Base-by-base conservation (phyloP, 2,329 filamentous ascomycete genomes). In the Xylariaceae sp. region DNA sequence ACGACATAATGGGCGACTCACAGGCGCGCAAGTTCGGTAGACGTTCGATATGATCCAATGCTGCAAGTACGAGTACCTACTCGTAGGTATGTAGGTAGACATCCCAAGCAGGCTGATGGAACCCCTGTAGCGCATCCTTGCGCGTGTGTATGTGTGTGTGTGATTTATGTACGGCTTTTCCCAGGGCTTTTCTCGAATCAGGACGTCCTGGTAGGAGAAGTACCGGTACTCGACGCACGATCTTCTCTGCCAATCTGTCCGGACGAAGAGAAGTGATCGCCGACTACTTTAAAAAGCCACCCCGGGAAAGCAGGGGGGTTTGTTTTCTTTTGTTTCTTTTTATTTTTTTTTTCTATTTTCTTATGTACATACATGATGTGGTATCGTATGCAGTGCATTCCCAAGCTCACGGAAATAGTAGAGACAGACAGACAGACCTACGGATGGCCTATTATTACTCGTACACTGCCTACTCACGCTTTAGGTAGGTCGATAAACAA, bases 71-170 rank as follows among this genome's bases (percentile, higher is more conserved):
- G 18, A 4, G 23, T n/a, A n/a, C n/a, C n/a, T n/a, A n/a, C n/a
- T n/a, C n/a, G n/a, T n/a, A n/a, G n/a, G n/a, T n/a, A n/a, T n/a
- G n/a, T 2, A n/a, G 23, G 54, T 47, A 13, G 23, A 30, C 23
- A 49, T 55, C 48, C 56, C 55, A 52, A 57, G 60, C 49, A 64
- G 62, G 61, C 61, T 64, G 59, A 30, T 30, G 23, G 23, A 64
- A 64, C 63, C 57, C 56, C 23, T 65, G 63, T 61, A 65, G 59
- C 52, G 45, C 48, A 63, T 63, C 63, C 61, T 60, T 63, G 63
- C 47, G 23, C 5, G 23, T 30, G 23, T 30, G 23, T 5, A 3
- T 30, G 23, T 30, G 23, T 30, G 23, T 53, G 57, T 57, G 55
- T 61, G 55, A 55, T 59, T 55, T 49, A 11, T 51, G 48, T 48